Evolutionary conservation across 495 filamentous ascomycete species (phyloP), one percentile per base, ranked within the genome.

Genomic region (Margaritispora aquatica): DNA sequence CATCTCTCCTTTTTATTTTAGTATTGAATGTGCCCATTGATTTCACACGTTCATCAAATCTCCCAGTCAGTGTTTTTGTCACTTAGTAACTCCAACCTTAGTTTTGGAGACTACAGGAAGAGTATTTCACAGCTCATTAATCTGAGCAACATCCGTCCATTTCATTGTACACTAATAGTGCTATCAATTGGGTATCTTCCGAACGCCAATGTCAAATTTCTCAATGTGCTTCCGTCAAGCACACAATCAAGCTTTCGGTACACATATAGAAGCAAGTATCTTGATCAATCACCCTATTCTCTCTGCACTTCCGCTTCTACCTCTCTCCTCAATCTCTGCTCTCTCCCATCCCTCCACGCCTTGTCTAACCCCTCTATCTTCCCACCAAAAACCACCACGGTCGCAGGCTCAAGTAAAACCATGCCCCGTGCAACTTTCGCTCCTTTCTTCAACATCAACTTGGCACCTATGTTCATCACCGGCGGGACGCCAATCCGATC

Each of bases 361-460:
- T 81, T 82, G 65, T 96, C 88, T 77, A 91, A 77, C 0, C 67
- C 75, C 55, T 96, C 92, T 54, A 97, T 85, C 79, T 90, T 96
- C 0, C 94, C 94, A 1, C 94, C 94, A 17, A 97, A 70, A 2
- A 96, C 62, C 34, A 76, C 78, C 48, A 81, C 83, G 19, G 66
- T 80, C 13, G 65, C 71, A 1, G 89, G 85, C 44, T 90, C 84
- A 11, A 98, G 72, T 65, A 98, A 68, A 17, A 95, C 64, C 62
- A 93, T 79, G 0, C 90, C 95, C 24, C 94, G 75, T 21, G 89
- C 86, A 27, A 96, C 85, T 11, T 77, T 74, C 1, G 76, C 76
- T 66, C 82, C 80, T 55, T 73, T 82, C 57, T 73, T 82, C 59
- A 98, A 69, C 41, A 97, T 47, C 50, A 96, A 63, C 75, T 97